Base-by-base conservation (phyloP, 768 basidiomycete species). In the Boletus subcaerulescens region DNA sequence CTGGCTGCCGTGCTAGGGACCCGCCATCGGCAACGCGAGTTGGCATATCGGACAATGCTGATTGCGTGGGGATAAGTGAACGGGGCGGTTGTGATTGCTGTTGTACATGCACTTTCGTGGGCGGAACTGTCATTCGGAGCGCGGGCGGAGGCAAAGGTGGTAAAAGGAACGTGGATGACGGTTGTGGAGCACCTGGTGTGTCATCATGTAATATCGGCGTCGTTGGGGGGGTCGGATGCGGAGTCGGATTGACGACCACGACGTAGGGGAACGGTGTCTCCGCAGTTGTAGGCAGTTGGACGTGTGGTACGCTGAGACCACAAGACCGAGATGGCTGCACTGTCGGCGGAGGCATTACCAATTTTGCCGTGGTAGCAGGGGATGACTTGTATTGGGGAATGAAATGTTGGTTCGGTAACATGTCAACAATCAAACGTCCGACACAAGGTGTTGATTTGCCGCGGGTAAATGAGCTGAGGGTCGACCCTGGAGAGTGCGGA, bases 141-240 rank as follows among this genome's bases (percentile, higher is more conserved):
- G 43, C 52, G 44, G 67, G 56, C 49, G 71, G 60, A 55, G 74
- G 58, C 5, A 70, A 57, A 45, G 60, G 74, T 45, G 61, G 75
- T 18, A 63, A 65, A 48, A 64, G 70, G 52, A 64, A 63, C 4
- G 60, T 53, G 42, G 65, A 65, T 24, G 53, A 65, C 15, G 64
- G 67, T 35, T 64, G 71, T 48, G 54, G 68, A 41, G 33, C 60
- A 36, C 56, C 58, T 49, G 57, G 63, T 12, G 33, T 57, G 31
- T 57, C 52, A 46, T 71, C 56, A 24, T 65, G 65, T 50, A 79
- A 61, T 48, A 76, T 65, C 10, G 87, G 89, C 1, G 87, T 88
- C 2, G 83, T 79, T 3, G 89, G 90, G 8, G 90, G 89, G 1
- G 90, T 91, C 1, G 85, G 87, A 59, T 85, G 86, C 3, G 88